A percentile compares a stretch with the other conserved stretches of the same genome.
Evolutionary conservation across 768 basidiomycete genomes (phyloP).

Genomic region (Termitomyces titanicus): DNA sequence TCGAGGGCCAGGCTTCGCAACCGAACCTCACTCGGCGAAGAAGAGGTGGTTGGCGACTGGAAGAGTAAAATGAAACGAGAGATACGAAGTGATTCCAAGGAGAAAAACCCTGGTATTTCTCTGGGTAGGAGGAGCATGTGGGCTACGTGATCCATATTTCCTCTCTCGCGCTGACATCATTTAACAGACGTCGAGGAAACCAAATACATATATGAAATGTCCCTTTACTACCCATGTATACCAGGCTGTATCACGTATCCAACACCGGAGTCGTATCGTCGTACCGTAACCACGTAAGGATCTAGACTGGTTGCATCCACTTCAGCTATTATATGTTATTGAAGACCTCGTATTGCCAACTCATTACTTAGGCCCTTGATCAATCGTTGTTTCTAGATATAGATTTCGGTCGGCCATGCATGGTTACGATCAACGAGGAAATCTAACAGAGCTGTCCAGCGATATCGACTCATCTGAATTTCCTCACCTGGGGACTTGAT

Average conservation of each 20-base stretch:
- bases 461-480: no score
- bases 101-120: neutral
- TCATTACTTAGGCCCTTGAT: no score
- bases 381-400: no score
- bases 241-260: neutral
- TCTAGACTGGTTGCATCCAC: neutral
- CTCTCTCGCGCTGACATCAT: neutral
- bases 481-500: no score
- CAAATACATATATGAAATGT: neutral
- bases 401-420: no score
- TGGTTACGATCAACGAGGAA: no score
- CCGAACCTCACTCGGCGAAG: neutral
- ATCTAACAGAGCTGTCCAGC: no score
- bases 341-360: no score
- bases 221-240: neutral
- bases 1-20: neutral
- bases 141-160: neutral
- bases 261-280: no score
- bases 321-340: no score
- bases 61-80: neutral
- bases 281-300: neutral
- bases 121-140: neutral
- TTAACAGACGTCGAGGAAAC: neutral
- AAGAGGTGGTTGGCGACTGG: neutral
- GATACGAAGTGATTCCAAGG: neutral